Evolutionary conservation across 1,284 basidiomycete species (phyloP), one percentile per base, ranked within the genome.

Genomic region (Pseudozyma tsukubaensis): DNA sequence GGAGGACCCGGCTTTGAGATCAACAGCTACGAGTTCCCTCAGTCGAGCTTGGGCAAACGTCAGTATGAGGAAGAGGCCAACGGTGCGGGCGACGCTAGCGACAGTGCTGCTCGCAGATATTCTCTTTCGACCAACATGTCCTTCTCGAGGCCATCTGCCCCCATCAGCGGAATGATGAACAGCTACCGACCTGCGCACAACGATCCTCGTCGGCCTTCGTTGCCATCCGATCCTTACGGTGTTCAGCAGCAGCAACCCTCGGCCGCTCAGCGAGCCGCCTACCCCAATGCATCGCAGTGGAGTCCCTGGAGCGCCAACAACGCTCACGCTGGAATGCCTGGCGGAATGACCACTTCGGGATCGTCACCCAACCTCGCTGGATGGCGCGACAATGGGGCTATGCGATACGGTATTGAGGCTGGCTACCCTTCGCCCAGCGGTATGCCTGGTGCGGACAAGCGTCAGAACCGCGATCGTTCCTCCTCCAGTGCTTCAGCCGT

Each of bases 81-180:
- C 34, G 43, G 21, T 1, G 35, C 47, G 32, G 56, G 47, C 35
- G 68, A 71, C n/a, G 37, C 34, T 18, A 36, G 19, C 35, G 73
- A 76, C 40, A 37, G 39, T 14, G 55, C 65, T 13, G 39, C 58
- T 10, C 68, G 69, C 12, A 50, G 73, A 16, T 76, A 76, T 48
- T 72, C 73, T 47, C 54, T 76, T 9, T 59, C 61, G 6, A 50
- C 69, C 47, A 72, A 69, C 59, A 54, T 66, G 61, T 61, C 62
- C 5, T 69, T 76, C 21, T 65, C 73, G 2, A 51, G 68, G 11
- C 72, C 72, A 36, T 74, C 66, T 7, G 71, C 71, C 7, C 61
- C 71, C 12, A 68, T 69, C 58, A 66, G 63, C 57, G 34, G 56
- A 32, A 53, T 63, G 55, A 75, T 75, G 64, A 74, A 63, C 62